Evolutionary conservation across 2,329 filamentous ascomycete genomes (phyloP).

Genomic region (Sordariomycetes sp.): DNA sequence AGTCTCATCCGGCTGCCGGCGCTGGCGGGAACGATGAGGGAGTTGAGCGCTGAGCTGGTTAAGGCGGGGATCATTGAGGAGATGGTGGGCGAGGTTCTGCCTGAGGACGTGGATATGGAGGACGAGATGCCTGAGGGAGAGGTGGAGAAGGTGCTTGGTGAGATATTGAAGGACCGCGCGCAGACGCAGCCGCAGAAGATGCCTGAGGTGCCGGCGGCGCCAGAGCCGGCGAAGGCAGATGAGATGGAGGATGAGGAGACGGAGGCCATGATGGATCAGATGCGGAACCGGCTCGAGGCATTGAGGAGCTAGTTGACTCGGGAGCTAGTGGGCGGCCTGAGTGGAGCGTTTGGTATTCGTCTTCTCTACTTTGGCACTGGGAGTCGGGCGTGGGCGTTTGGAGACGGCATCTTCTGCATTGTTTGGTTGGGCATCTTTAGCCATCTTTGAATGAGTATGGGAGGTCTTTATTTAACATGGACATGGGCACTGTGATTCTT

Average conservation of each 20-base stretch:
- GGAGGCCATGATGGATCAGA: slow-evolving; percentile 84
- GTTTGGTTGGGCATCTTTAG: not conserved
- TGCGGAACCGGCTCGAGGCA: slow-evolving; percentile 83
- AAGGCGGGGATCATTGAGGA: slow-evolving; percentile 97
- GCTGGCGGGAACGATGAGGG: slow-evolving; percentile 77
- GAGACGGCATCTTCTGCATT: not conserved
- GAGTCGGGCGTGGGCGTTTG: not conserved
- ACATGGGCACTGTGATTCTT: not conserved
- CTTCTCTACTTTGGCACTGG: not conserved
- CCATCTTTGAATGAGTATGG: not conserved
- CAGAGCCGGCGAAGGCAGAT: slow-evolving; percentile 33
- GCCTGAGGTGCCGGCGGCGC: slow-evolving; percentile 36
- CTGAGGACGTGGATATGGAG: slow-evolving; percentile 62
- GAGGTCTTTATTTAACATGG: not conserved
- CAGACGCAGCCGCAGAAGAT: slow-evolving; percentile 17
- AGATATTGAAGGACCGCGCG: slow-evolving; percentile 74
- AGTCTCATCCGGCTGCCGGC: slow-evolving; percentile 62
- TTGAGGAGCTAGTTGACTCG: slow-evolving; percentile 80
- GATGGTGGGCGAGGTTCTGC: slow-evolving; percentile 80
- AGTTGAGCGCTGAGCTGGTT: slow-evolving; percentile 75
- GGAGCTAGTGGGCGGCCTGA: slow-evolving; percentile 25
- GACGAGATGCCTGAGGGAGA: slow-evolving; percentile 64
- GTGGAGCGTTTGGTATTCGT: not conserved
- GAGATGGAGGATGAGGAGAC: slow-evolving; percentile 69
- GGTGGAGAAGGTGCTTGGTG: slow-evolving; percentile 84